These are phyloP conservation scores for Candida loeiensis DNA, from an alignment of 805 yeast species.

Conservation along the genomic window DNA sequence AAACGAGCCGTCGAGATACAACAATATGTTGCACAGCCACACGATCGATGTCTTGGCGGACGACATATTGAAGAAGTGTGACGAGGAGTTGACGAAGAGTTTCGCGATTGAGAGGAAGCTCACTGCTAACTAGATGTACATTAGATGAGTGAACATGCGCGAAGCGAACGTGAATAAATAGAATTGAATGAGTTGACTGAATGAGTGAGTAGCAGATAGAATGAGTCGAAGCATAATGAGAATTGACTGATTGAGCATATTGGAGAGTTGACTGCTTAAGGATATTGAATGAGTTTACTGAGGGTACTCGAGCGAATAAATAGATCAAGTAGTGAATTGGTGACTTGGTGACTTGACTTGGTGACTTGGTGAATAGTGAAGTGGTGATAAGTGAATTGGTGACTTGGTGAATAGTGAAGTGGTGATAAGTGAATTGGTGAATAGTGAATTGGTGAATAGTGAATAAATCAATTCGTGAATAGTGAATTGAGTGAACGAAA, in stretches of 20 bases:
- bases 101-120: slow-evolving; percentile 56
- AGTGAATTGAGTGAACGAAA: no score
- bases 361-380: no score
- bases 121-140: slow-evolving; percentile 18
- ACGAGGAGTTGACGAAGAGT: slow-evolving; percentile 61
- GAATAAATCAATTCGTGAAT: no score
- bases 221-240: background rate
- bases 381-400: no score
- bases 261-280: background rate
- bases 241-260: background rate
- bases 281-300: background rate
- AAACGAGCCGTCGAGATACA: slow-evolving; percentile 70
- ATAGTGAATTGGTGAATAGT: no score
- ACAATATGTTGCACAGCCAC: slow-evolving; percentile 63
- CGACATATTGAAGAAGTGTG: slow-evolving; percentile 68
- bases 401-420: no score
- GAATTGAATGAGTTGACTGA: background rate
- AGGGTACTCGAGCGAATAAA: no score
- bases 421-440: no score
- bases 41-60: slow-evolving; percentile 68
- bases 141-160: background rate
- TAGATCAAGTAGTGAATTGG: no score
- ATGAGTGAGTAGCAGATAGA: background rate
- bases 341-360: no score
- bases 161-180: background rate